Evolutionary conservation across 352 stramenopile species (phyloP), one percentile per base, ranked within the genome.

Genomic region (Globisporangium solare): DNA sequence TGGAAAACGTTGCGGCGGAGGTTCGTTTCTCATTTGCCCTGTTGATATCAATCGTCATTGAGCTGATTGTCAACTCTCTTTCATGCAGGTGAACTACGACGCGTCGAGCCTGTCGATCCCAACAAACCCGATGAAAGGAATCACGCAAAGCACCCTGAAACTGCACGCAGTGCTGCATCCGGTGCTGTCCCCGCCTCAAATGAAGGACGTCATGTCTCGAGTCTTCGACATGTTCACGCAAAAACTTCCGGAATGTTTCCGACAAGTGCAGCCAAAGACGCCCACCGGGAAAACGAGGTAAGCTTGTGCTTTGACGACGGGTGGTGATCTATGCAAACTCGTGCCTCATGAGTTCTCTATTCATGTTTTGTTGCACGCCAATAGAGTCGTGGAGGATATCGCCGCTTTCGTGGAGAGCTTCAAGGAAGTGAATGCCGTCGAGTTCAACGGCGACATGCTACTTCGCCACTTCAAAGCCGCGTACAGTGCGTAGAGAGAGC

Each of bases 181-280:
- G 12, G 84, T 98, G 41, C 79, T 99, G 10, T 97, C 96, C 11
- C 74, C 82, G 4, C 91, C 96, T 45, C 88, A 98, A 70, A 94
- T 99, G 66, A 92, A 96, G 61, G 95, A 98, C 70, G 88, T 98
- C 22, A 97, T 98, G 76, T 96, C 88, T 27, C 79, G 84, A 39
- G 82, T 94, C 37, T 95, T 92, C 42, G 81, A 93, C 54, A 92
- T 94, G 80, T 92, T 94, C 43, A 79, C 77, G 13, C 81, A 92
- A 51, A 95, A 96, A 60, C 71, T 97, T 40, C 88, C 88, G 6
- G 80, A 91, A 35, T 96, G 88, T 53, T 97, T 96, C 67, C 90
- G 91, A 60, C 71, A 75, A 43, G 85, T 96, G 18, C 71, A 85
- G 47, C 89, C 89, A 11, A 82, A 72, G 57, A 94, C 88, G 0